Conservation (phyloP, 1,284 basidiomycete genomes). For the Moniliella sp. region DNA sequence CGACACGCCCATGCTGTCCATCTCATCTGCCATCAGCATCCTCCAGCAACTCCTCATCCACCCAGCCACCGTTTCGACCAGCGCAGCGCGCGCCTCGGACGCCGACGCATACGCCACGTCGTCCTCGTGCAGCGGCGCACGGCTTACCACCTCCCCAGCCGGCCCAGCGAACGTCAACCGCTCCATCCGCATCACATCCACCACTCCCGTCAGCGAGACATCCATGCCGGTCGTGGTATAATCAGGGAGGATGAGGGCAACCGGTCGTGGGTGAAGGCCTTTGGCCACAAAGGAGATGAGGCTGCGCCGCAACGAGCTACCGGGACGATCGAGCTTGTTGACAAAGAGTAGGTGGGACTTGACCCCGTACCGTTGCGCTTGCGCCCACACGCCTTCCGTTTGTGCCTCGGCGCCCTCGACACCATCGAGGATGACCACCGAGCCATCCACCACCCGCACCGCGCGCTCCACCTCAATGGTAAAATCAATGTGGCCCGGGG, state of each 20-base stretch:
- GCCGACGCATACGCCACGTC: conserved; percentile 47
- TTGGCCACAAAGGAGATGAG: conserved; percentile 46
- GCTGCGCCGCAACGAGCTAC: conserved; percentile 53
- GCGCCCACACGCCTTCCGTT: conserved; percentile 66
- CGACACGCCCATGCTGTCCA: conserved; percentile 1
- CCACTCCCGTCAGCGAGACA: conserved; percentile 39
- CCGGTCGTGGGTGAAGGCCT: conserved; percentile 52
- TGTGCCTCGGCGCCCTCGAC: conserved; percentile 78
- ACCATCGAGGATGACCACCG: conserved; percentile 63
- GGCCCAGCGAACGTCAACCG: conserved; percentile 11
- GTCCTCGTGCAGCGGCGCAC: too few relatives aligned
- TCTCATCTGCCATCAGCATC: too few relatives aligned
- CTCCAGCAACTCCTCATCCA: conserved; percentile 58
- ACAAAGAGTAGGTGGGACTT: conserved; percentile 50
- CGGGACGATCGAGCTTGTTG: conserved; percentile 68
- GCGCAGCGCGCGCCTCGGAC: conserved; percentile 45
- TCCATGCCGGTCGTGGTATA: conserved; percentile 55
- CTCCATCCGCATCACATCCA: conserved; percentile 20
- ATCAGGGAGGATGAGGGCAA: conserved; percentile 49
- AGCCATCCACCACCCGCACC: conserved; percentile 67
- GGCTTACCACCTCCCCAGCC: conserved; percentile 13
- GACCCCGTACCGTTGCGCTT: conserved; percentile 50
- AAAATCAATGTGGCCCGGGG: conserved; percentile 76
- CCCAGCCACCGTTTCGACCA: conserved; percentile 56
- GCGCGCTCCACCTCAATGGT: conserved; percentile 84